phyloP scores from a whole-genome alignment of 2,329 filamentous ascomycete species.

The Penicillium sp. region DNA sequence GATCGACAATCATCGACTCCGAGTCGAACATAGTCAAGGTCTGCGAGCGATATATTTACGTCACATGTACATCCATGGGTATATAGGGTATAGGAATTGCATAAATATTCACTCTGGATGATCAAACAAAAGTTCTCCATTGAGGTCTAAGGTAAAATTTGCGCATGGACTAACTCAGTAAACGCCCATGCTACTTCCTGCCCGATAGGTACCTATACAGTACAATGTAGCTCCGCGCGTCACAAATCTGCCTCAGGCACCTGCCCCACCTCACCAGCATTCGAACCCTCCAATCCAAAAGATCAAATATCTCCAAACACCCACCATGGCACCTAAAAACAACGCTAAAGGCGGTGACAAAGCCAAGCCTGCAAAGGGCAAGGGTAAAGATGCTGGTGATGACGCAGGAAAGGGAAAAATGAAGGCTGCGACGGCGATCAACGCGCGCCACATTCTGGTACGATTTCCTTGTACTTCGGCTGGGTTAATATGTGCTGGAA shows the following conservation, averaged over 20 bases:
- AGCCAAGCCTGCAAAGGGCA: constrained; percentile 31
- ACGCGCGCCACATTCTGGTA: constrained; percentile 65
- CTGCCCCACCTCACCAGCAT: constrained; percentile 1
- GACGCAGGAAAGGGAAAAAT: constrained; percentile 42
- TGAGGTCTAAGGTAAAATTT: too few species aligned
- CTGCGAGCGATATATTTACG: too few species aligned
- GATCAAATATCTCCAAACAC: neutral
- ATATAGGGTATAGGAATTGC: neutral
- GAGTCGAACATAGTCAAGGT: neutral
- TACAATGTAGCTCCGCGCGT: neutral
- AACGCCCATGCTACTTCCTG: neutral
- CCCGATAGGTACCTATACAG: neutral
- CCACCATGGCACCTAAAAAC: constrained; percentile 44
- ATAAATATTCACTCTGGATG: too few species aligned
- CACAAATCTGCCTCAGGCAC: constrained; percentile 3
- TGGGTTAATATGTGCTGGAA: neutral
- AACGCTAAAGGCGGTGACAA: constrained; percentile 40
- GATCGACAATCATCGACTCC: constrained; percentile 16
- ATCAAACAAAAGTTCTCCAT: too few species aligned
- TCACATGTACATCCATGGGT: neutral
- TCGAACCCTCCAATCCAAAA: neutral
- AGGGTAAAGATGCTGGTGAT: constrained; percentile 39
- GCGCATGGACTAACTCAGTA: too few species aligned
- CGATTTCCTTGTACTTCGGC: constrained; percentile 16
- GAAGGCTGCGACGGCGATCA: constrained; percentile 64